phyloP scores from a whole-genome alignment of 345 rosid genomes.

The Eucalyptus melliodora region DNA sequence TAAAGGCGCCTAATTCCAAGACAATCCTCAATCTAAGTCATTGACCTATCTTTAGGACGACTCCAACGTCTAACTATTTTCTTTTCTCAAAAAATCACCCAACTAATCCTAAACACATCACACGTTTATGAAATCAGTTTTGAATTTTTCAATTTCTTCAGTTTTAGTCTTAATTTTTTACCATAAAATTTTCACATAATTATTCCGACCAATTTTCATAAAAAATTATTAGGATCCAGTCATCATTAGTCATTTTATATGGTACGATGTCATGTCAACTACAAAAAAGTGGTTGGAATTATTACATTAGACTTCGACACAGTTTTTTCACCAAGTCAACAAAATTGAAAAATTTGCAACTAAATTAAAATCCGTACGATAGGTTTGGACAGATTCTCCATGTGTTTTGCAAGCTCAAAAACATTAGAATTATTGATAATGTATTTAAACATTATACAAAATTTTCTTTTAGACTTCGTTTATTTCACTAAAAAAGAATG shows the following conservation, averaged over 20 bases:
- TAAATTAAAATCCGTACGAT: background rate
- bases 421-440: background rate
- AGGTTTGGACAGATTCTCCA: background rate
- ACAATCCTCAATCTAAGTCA: background rate
- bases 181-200: background rate
- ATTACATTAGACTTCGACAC: background rate
- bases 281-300: background rate
- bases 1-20: background rate
- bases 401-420: background rate
- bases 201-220: rapidly evolving
- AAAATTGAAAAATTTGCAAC: background rate
- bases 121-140: background rate
- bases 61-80: background rate
- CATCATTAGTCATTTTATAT: background rate
- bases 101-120: background rate
- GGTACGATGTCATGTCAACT: rapidly evolving
- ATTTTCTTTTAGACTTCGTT: background rate
- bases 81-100: background rate
- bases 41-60: background rate
- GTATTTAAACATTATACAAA: background rate
- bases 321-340: background rate
- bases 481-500: background rate
- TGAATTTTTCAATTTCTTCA: background rate
- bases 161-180: too few relatives aligned
- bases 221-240: background rate